A percentile compares a stretch with the other conserved stretches of the same genome.
Evolutionary conservation across 331 rosid genomes (phyloP).

Genomic region (Stylosanthes scabra): DNA sequence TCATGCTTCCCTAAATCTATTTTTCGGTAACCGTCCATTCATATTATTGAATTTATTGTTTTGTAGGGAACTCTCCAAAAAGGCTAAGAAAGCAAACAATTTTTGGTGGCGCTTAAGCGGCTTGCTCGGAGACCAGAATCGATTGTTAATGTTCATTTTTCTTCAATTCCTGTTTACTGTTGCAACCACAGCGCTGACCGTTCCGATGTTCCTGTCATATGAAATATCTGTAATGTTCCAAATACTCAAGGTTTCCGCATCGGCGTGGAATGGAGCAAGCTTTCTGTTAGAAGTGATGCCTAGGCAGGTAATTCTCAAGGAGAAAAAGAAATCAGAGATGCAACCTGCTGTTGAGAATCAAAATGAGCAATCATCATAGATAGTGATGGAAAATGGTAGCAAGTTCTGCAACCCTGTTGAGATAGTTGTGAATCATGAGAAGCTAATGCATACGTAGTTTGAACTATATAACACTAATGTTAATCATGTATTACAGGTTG

Average conservation of each 20-base stretch:
- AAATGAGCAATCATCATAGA: constrained; percentile 42
- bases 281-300: constrained; percentile 96
- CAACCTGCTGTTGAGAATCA: constrained; percentile 45
- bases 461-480: background rate
- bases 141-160: constrained; percentile 74
- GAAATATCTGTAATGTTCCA: constrained; percentile 75
- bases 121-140: constrained; percentile 92
- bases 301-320: constrained; percentile 84
- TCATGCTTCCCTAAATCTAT: background rate
- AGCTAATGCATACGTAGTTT: background rate
- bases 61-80: constrained; percentile 83
- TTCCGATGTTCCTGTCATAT: constrained; percentile 90
- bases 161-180: constrained; percentile 83
- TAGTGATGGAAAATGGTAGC: constrained; percentile 4
- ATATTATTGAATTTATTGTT: constrained; percentile 24
- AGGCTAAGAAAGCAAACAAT: constrained; percentile 94
- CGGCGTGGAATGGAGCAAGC: constrained; percentile 95
- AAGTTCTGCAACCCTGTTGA: constrained; percentile 3
- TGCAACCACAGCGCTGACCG: constrained; percentile 89
- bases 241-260: constrained; percentile 83
- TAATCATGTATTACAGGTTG: constrained; percentile 5
- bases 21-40: background rate
- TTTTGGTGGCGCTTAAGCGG: constrained; percentile 93
- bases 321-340: constrained; percentile 73
- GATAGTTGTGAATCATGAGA: constrained; percentile 7